These are phyloP conservation scores for Trichaptum fuscoviolaceum DNA, from an alignment of 768 basidiomycete genomes.

Conservation along the genomic window DNA sequence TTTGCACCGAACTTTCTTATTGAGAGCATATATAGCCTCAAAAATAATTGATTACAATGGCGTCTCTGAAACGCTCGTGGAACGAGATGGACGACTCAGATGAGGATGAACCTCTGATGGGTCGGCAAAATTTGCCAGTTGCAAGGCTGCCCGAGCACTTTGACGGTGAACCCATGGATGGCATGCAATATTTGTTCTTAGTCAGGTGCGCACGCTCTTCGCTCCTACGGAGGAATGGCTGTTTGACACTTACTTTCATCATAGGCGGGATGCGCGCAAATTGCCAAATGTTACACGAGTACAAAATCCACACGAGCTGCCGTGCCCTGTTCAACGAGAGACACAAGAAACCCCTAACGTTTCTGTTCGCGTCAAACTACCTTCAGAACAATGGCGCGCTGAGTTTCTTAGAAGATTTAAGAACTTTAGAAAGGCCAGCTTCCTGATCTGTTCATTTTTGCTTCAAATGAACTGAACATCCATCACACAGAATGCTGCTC, in stretches of 20 bases:
- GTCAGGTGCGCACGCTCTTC: constrained; percentile 50
- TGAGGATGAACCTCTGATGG: constrained; percentile 52
- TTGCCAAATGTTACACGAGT: constrained; percentile 64
- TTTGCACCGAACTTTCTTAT: background rate
- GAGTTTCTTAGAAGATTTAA: constrained; percentile 53
- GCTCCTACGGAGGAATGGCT: background rate
- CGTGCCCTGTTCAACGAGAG: constrained; percentile 9
- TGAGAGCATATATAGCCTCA: too few species aligned
- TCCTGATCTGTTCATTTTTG: background rate
- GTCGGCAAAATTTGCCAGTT: constrained; percentile 75
- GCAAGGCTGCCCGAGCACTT: constrained; percentile 72
- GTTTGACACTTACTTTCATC: background rate
- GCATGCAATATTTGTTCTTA: constrained; percentile 75
- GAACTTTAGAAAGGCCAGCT: constrained; percentile 62
- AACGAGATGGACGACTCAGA: constrained; percentile 46
- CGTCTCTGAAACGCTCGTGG: constrained; percentile 48
- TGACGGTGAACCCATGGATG: constrained; percentile 59
- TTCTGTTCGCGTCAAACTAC: constrained; percentile 27
- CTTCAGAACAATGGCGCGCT: constrained; percentile 62
- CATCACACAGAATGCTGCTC: constrained; percentile 52
- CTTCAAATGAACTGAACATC: constrained; percentile 1
- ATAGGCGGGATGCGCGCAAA: constrained; percentile 64
- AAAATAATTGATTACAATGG: background rate
- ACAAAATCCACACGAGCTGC: constrained; percentile 58
- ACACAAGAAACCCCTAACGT: constrained; percentile 12